These are phyloP conservation scores for Wallacemonas sp. DNA, from an alignment of 208 protist species.

Conservation along the genomic window DNA sequence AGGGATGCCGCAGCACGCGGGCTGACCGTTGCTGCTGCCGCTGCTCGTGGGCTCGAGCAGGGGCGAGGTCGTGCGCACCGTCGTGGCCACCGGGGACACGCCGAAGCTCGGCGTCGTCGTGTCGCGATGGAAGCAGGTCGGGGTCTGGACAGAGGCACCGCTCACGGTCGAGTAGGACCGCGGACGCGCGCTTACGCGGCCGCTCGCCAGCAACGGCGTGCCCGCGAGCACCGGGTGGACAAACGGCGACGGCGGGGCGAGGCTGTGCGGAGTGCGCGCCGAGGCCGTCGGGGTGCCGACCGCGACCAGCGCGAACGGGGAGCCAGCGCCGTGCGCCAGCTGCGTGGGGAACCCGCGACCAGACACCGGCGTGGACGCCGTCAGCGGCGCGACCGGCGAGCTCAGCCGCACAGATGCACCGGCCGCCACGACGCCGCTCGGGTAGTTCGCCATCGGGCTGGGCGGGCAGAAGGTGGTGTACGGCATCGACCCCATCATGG, in stretches of 20 bases:
- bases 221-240: not conserved
- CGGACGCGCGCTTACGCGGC: not conserved
- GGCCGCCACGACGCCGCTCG: too few relatives aligned
- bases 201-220: not conserved
- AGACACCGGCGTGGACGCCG: not conserved
- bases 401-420: not conserved
- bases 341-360: not conserved
- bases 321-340: not conserved
- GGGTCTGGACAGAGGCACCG: not conserved
- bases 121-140: slow-evolving; percentile 10
- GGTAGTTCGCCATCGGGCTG: not conserved
- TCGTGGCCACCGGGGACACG: not conserved
- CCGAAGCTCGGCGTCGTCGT: not conserved
- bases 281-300: not conserved
- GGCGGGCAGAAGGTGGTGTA: slow-evolving; percentile 4
- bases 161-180: slow-evolving; percentile 10
- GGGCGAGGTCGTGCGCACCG: not conserved
- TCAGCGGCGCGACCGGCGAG: not conserved
- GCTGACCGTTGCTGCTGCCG: not conserved
- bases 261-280: not conserved
- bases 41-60: not conserved
- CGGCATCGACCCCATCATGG: not conserved
- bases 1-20: not conserved
- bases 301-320: not conserved
- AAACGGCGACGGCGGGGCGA: not conserved